Percentiles rank a stretch among this genome's conserved stretches.
phyloP scores from a whole-genome alignment of 768 basidiomycete species.

The Rubroboletus satanas region DNA sequence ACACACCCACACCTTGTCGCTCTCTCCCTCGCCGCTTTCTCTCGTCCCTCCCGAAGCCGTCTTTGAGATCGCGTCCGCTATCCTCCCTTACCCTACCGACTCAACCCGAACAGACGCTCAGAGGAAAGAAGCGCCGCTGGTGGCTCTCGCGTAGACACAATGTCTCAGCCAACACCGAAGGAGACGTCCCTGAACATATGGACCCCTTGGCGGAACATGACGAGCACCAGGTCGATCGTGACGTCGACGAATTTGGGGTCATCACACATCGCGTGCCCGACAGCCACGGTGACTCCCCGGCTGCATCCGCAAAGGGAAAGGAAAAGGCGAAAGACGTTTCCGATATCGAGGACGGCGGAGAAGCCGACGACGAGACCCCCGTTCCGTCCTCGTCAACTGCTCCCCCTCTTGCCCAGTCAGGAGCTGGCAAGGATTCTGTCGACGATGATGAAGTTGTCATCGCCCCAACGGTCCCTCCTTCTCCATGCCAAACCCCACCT shows the following conservation, averaged over 20 bases:
- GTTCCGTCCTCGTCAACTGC: conserved; percentile 21
- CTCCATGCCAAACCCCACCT: conserved; percentile 8
- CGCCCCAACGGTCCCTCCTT: conserved; percentile 13
- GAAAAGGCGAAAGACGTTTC: conserved; percentile 30
- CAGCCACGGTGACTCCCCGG: conserved; percentile 24
- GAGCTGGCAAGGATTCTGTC: neutral
- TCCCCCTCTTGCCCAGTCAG: conserved; percentile 3
- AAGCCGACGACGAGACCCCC: neutral
- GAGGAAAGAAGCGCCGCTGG: conserved; percentile 28
- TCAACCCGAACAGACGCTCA: conserved; percentile 26
- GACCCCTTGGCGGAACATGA: conserved; percentile 22
- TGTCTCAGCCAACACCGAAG: conserved; percentile 9
- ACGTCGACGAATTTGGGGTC: conserved; percentile 27
- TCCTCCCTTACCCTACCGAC: conserved; percentile 18
- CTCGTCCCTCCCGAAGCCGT: conserved; percentile 29
- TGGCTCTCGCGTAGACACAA: conserved; percentile 20
- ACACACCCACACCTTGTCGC: conserved; percentile 3
- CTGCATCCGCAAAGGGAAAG: conserved; percentile 33
- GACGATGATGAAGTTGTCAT: conserved; percentile 23
- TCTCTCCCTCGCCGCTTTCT: conserved; percentile 35
- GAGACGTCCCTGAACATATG: conserved; percentile 15
- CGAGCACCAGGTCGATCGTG: conserved; percentile 28
- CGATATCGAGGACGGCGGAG: conserved; percentile 4
- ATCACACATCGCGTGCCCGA: conserved; percentile 28
- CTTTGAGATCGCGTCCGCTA: conserved; percentile 14